Evolutionary conservation across 1,284 basidiomycete species (phyloP).

Genomic region (Ganoderma resinaceum): DNA sequence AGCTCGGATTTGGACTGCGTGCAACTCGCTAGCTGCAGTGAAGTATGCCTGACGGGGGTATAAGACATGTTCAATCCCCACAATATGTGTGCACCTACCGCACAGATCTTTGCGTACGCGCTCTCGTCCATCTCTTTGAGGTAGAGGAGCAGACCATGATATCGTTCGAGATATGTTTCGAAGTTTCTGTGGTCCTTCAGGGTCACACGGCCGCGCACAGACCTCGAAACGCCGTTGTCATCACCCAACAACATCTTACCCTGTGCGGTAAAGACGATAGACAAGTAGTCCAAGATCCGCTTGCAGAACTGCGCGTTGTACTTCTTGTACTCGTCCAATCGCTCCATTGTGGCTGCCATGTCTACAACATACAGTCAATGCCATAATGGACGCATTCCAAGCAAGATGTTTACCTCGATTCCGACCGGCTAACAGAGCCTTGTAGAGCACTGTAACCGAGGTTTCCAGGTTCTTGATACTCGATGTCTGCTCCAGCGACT

Average conservation of each 20-base stretch:
- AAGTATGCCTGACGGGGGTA: conserved; percentile 78
- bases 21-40: conserved; percentile 81
- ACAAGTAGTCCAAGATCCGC: conserved; percentile 87
- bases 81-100: conserved; percentile 56
- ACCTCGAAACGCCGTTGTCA: conserved; percentile 57
- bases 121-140: conserved; percentile 94
- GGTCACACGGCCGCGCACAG: conserved; percentile 51
- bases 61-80: background rate
- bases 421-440: conserved; percentile 90
- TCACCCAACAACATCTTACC: conserved; percentile 72
- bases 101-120: conserved; percentile 86
- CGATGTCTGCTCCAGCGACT: conserved; percentile 79
- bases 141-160: conserved; percentile 92
- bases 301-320: conserved; percentile 93
- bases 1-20: conserved; percentile 80
- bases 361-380: conserved; percentile 50
- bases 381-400: background rate
- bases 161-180: conserved; percentile 86
- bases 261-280: conserved; percentile 88
- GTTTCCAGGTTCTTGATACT: conserved; percentile 85
- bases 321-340: conserved; percentile 88
- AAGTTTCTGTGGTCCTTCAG: conserved; percentile 74
- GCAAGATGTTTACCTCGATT: conserved; percentile 69
- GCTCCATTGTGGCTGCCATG: conserved; percentile 94
- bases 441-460: conserved; percentile 91